A percentile compares a stretch with the other conserved stretches of the same genome.
These are phyloP conservation scores for Fusarium protoensiforme DNA, from an alignment of 2,329 filamentous ascomycete species.

Conservation along the genomic window DNA sequence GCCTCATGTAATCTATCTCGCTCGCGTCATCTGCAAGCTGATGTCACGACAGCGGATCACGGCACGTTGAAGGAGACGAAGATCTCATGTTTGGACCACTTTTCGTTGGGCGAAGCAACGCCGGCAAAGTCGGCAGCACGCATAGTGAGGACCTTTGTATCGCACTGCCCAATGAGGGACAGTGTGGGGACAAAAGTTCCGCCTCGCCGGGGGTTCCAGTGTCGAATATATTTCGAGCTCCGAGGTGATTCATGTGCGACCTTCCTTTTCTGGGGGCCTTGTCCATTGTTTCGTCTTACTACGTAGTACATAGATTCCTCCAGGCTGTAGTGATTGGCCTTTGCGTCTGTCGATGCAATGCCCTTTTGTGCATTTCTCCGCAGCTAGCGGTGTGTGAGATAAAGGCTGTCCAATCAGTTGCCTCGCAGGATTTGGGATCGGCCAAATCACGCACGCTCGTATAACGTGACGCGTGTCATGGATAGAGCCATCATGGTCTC, in stretches of 20 bases:
- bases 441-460: background rate
- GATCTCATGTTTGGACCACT: constrained; percentile 2
- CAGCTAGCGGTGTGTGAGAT: background rate
- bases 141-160: background rate
- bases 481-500: background rate
- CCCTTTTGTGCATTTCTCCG: background rate
- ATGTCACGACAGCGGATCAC: constrained; percentile 25
- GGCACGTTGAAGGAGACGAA: constrained; percentile 7
- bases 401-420: background rate
- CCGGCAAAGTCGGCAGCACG: constrained; percentile 26
- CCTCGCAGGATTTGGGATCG: background rate
- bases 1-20: background rate
- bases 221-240: background rate
- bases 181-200: constrained; percentile 31
- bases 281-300: background rate
- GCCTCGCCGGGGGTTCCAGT: constrained; percentile 1
- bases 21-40: constrained; percentile 7
- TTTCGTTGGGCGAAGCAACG: background rate
- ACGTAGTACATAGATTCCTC: background rate
- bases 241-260: background rate
- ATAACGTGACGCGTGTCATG: background rate
- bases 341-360: background rate
- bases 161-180: constrained; percentile 14
- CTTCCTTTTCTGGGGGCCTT: background rate
- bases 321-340: background rate